Conservation (phyloP, 768 basidiomycete genomes). For the Suillus discolor region DNA sequence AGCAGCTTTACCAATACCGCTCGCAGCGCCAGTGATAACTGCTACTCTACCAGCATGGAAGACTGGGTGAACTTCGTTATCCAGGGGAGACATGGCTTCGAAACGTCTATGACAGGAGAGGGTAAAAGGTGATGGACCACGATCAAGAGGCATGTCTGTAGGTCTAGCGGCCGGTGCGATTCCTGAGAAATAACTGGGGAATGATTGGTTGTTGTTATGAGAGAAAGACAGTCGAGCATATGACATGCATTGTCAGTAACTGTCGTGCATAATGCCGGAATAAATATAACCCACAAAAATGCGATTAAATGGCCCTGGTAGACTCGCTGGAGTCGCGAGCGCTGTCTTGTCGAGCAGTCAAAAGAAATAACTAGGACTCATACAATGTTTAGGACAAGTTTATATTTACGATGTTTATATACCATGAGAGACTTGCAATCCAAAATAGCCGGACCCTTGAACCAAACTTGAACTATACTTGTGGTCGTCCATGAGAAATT, state of each 20-base stretch:
- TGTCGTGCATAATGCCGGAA: neutral
- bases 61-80: constrained; percentile 50
- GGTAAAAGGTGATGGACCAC: constrained; percentile 52
- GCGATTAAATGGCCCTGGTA: neutral
- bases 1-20: constrained; percentile 59
- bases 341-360: neutral
- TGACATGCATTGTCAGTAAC: constrained; percentile 1
- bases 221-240: constrained; percentile 3
- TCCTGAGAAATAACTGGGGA: constrained; percentile 10
- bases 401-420: constrained; percentile 10
- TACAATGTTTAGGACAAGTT: constrained; percentile 4
- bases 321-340: neutral
- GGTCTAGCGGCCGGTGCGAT: neutral
- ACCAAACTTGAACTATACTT: too few species aligned
- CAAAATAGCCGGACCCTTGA: too few species aligned
- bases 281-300: constrained; percentile 15
- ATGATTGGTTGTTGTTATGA: constrained; percentile 16
- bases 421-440: neutral
- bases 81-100: constrained; percentile 49
- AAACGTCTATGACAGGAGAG: constrained; percentile 46
- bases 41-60: constrained; percentile 55
- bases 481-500: too few species aligned
- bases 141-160: constrained; percentile 33
- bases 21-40: constrained; percentile 60
- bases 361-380: neutral